Evolutionary conservation across 2,329 filamentous ascomycete genomes (phyloP), one percentile per base, ranked within the genome.

Genomic region (Trichoderma sp.): DNA sequence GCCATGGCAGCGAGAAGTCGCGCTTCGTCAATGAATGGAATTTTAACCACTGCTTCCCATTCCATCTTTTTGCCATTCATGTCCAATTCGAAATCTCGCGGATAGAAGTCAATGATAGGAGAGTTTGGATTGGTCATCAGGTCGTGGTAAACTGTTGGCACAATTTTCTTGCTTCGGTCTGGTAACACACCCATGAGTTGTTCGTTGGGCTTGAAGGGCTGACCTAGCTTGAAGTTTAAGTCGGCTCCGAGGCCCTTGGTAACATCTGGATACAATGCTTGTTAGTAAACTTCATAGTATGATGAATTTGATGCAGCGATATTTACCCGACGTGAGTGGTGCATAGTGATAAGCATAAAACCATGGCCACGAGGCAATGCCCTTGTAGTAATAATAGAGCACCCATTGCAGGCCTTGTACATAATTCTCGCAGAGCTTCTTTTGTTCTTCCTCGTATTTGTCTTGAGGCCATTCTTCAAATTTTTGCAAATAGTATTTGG

Each of bases 51-150:
- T 33, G 96, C 96, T 78, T 99, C 96, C 96, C 96, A 99, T 72
- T 99, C 96, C 92, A 97, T 96, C 83, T 97, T 99, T 84, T 99
- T 99, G 70, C 96, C 96, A 75, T 99, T 98, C 96, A 99, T 98
- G 78, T 99, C 96, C 52, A 99, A 85, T 73, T 96, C 93, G 76
- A 99, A 99, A 75, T 99, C 96, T 74, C 95, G 88, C 2, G 96
- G 96, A 76, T 99, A 99, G 79, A 99, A 99, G 78, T 99, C 96
- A 76, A 97, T 92, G 78, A 99, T 99, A 2, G 96, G 94, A 19
- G 95, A 98, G 19, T 92, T 88, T 2, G 91, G 86, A 68, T 92
- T 92, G 1, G 93, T 97, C 96, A 99, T 99, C 60, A 99, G 85
- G 31, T 93, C 89, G 80, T 96, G 93, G 80, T 97, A 98, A 4